Conservation (phyloP, 1,284 basidiomycete genomes). For the Cryptococcus sp. region DNA sequence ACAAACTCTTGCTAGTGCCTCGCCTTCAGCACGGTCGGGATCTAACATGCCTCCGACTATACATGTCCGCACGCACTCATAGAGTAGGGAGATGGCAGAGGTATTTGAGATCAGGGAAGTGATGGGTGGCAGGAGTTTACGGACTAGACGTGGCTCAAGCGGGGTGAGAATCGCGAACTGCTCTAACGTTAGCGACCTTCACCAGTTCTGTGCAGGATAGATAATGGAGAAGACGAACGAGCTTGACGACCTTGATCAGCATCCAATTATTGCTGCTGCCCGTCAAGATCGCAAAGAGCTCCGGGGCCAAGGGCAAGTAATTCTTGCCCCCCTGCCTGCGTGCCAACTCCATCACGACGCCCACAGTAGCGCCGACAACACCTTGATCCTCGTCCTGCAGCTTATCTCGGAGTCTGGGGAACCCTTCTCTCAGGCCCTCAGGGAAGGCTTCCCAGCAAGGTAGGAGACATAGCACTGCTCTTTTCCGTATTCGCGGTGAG, state of each 20-base stretch:
- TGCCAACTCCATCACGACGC: conserved; percentile 91
- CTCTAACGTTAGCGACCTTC: conserved; percentile 4
- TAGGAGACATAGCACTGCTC: conserved; percentile 80
- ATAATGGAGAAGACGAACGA: conserved; percentile 60
- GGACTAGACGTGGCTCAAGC: conserved; percentile 87
- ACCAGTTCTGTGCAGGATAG: neutral
- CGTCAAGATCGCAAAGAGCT: conserved; percentile 91
- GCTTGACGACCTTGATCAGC: conserved; percentile 97
- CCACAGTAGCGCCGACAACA: conserved; percentile 89
- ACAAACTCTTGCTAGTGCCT: conserved; percentile 80
- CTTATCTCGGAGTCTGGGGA: conserved; percentile 75
- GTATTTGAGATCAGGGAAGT: conserved; percentile 94
- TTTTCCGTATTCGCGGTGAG: conserved; percentile 81
- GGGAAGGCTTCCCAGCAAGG: conserved; percentile 77
- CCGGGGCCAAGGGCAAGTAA: conserved; percentile 83
- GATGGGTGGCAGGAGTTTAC: conserved; percentile 89
- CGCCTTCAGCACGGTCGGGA: conserved; percentile 65
- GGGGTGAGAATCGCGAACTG: conserved; percentile 91
- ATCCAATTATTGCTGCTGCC: conserved; percentile 99
- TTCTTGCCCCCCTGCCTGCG: conserved; percentile 69
- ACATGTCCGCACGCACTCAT: conserved; percentile 97
- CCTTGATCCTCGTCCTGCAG: conserved; percentile 84
- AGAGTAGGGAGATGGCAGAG: conserved; percentile 90
- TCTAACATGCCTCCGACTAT: conserved; percentile 97
- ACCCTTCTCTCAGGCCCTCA: conserved; percentile 68